Conservation (phyloP, 768 basidiomycete genomes). For the Trametes punicea region DNA sequence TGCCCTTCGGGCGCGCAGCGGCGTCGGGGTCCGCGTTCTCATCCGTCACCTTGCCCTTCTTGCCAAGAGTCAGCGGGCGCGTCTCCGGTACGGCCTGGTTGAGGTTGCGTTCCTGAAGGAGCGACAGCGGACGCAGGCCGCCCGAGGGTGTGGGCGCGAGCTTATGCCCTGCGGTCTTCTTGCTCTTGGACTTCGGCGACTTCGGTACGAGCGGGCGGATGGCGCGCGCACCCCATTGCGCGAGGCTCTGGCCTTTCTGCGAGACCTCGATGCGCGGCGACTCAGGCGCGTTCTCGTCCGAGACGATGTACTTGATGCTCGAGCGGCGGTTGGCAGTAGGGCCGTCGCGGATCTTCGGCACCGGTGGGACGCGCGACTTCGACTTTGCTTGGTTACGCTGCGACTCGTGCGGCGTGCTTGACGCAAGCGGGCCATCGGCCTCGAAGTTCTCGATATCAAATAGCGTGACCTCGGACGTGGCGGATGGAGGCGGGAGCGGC, state of each 20-base stretch:
- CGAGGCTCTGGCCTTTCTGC: constrained; percentile 11
- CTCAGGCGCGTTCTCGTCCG: constrained; percentile 39
- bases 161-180: constrained; percentile 30
- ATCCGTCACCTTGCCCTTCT: constrained; percentile 38
- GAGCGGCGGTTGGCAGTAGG: constrained; percentile 41
- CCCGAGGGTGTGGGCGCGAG: constrained; percentile 31
- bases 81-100: constrained; percentile 38
- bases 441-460: constrained; percentile 43
- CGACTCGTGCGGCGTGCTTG: constrained; percentile 62
- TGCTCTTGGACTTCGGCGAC: constrained; percentile 49
- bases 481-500: constrained; percentile 41
- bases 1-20: constrained; percentile 39
- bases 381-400: constrained; percentile 27
- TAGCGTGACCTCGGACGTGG: constrained; percentile 58
- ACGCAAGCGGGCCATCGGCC: constrained; percentile 45
- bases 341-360: constrained; percentile 22
- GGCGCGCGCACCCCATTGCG: constrained; percentile 30
- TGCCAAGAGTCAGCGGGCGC: constrained; percentile 55
- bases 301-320: constrained; percentile 64
- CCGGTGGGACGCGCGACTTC: constrained; percentile 24
- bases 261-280: constrained; percentile 6
- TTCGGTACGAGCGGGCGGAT: constrained; percentile 55
- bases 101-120: constrained; percentile 56
- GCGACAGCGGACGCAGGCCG: constrained; percentile 58
- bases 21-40: constrained; percentile 24